A percentile compares a stretch with the other conserved stretches of the same genome.
Evolutionary conservation across 2,329 filamentous ascomycete species (phyloP).

Genomic region (Bipolaris oryzae): DNA sequence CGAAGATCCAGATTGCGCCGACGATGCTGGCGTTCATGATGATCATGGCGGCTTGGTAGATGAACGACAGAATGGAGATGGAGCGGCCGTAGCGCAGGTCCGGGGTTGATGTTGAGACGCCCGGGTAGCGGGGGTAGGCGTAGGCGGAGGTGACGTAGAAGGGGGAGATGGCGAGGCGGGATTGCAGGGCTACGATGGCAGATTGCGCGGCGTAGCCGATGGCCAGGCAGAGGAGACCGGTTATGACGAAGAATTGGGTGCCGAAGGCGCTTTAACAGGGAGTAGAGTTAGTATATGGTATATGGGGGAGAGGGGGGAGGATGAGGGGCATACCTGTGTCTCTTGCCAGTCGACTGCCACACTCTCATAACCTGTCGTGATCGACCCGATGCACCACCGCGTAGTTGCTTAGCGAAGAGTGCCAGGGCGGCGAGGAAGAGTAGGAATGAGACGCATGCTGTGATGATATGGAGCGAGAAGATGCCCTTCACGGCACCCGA

Average conservation of each 20-base stretch:
- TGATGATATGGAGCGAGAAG: constrained; percentile 24
- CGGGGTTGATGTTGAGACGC: background rate
- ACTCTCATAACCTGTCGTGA: constrained; percentile 17
- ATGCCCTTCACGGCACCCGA: constrained; percentile 24
- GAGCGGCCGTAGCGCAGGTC: constrained; percentile 10
- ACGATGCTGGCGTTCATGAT: constrained; percentile 31
- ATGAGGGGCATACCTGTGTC: constrained; percentile 5
- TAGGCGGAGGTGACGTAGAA: constrained; percentile 25
- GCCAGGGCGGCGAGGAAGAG: constrained; percentile 14
- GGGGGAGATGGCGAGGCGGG: constrained; percentile 13
- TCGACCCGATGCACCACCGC: constrained; percentile 17
- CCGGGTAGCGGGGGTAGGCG: constrained; percentile 19
- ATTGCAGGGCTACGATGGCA: constrained; percentile 23
- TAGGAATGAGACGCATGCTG: constrained; percentile 19
- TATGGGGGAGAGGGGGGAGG: too few species aligned
- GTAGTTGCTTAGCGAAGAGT: constrained; percentile 12
- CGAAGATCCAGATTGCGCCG: constrained; percentile 27
- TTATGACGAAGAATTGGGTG: constrained; percentile 24
- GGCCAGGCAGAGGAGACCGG: constrained; percentile 21
- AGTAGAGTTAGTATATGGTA: background rate
- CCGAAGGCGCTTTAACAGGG: constrained; percentile 7
- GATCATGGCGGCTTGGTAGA: constrained; percentile 25
- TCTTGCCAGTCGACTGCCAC: constrained; percentile 3
- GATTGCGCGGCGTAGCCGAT: constrained; percentile 24
- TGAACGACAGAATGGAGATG: constrained; percentile 25